Conservation (phyloP, 352 stramenopile genomes). For the Phytopythium oedochilum region DNA sequence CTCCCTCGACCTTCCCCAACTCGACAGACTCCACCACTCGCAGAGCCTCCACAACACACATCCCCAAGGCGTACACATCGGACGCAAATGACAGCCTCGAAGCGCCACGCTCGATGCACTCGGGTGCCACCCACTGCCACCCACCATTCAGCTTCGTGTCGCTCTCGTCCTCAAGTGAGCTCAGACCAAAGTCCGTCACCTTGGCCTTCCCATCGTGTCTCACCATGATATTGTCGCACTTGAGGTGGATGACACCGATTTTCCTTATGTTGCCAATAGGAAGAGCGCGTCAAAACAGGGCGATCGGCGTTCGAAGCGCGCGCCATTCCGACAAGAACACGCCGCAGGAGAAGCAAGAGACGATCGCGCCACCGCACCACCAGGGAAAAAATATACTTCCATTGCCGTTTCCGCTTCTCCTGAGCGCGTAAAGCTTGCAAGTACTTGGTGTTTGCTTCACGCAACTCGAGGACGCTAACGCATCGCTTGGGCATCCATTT, state of each 20-base stretch:
- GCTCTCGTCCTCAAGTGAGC: background rate
- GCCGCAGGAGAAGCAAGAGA: no score
- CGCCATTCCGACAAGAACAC: no score
- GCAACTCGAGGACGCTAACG: constrained; percentile 8
- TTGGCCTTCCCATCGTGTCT: background rate
- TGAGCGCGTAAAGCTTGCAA: no score
- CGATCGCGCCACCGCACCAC: no score
- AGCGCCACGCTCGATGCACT: background rate
- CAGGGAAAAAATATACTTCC: no score
- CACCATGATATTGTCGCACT: background rate
- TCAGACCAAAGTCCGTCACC: no score
- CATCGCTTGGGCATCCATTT: constrained; percentile 9
- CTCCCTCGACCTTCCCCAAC: background rate
- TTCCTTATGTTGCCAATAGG: no score
- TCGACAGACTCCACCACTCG: background rate
- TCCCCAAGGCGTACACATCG: constrained; percentile 6
- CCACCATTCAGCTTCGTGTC: background rate
- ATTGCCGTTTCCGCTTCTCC: no score
- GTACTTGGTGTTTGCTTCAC: constrained; percentile 10
- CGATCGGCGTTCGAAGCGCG: no score
- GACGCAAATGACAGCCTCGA: background rate
- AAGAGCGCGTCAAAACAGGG: no score
- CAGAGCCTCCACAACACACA: background rate
- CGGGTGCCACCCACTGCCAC: background rate
- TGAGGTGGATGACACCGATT: constrained; percentile 73